Percentiles rank a stretch among this genome's conserved stretches.
phyloP scores from a whole-genome alignment of 75 land plant species.

The Sequoiadendron giganteum region DNA sequence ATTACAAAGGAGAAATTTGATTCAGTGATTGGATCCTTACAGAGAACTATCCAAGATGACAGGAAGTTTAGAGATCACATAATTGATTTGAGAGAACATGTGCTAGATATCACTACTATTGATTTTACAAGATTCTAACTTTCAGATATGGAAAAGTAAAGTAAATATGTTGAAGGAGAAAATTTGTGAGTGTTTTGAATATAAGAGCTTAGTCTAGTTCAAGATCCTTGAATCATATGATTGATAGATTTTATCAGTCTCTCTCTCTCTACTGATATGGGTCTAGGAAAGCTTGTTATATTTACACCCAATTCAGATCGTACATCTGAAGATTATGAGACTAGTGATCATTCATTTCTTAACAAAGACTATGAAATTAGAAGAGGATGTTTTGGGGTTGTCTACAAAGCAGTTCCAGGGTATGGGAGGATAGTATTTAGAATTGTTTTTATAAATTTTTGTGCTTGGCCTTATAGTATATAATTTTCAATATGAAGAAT shows the following conservation, averaged over 20 bases:
- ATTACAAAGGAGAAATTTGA: slow-evolving; percentile 82
- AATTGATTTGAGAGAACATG: slow-evolving; percentile 17
- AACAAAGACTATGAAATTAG: slow-evolving; percentile 93
- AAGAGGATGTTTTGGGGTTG: slow-evolving; percentile 92
- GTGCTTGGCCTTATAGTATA: no score
- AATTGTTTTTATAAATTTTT: no score
- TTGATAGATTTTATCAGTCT: slow-evolving; percentile 39
- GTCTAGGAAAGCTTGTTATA: slow-evolving; percentile 85
- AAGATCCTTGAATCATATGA: slow-evolving; percentile 33
- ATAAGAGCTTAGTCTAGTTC: slow-evolving; percentile 56
- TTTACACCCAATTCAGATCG: slow-evolving; percentile 32
- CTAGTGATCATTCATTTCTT: slow-evolving; percentile 68
- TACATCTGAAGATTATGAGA: slow-evolving; percentile 62
- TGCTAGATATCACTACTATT: slow-evolving; percentile 21
- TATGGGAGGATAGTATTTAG: slow-evolving; percentile 82
- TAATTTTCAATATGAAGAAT: no score
- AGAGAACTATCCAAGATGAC: slow-evolving; percentile 54
- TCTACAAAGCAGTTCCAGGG: slow-evolving; percentile 66
- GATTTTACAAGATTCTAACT: slow-evolving; percentile 31
- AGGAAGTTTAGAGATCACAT: slow-evolving; percentile 25
- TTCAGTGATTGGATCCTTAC: slow-evolving; percentile 65
- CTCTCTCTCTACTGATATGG: slow-evolving; percentile 67
- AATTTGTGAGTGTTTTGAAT: slow-evolving; percentile 73
- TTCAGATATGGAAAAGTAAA: slow-evolving; percentile 57
- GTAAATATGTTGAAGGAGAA: no score